Percentiles rank a stretch among this genome's conserved stretches.
Conservation (phyloP, 441 rosid genomes). For the Sinapis alba region DNA sequence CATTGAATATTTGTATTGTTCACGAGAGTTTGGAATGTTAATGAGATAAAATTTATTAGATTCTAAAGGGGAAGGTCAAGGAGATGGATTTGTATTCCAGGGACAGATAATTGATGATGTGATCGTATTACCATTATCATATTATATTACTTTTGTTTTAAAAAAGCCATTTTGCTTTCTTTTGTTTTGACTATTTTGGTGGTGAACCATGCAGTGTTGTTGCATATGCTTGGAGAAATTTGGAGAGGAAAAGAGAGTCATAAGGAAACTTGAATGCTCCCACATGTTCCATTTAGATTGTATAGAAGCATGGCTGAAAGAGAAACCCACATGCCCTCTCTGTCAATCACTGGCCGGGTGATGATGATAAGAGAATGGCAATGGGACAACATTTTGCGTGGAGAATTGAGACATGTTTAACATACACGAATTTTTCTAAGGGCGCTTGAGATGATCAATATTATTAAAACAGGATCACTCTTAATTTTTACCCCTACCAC, state of each 20-base stretch:
- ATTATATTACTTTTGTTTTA: neutral
- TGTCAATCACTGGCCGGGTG: constrained; percentile 40
- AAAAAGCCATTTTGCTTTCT: neutral
- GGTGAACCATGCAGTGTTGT: constrained; percentile 37
- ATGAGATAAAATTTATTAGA: neutral
- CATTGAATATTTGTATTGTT: neutral
- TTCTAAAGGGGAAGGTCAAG: constrained; percentile 26
- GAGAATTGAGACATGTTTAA: neutral
- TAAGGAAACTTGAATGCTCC: constrained; percentile 48
- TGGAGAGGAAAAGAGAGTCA: constrained; percentile 36
- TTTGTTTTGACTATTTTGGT: neutral
- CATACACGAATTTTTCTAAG: neutral
- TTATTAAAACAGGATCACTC: no score
- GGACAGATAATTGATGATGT: neutral
- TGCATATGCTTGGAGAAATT: constrained; percentile 54
- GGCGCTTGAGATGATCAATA: no score
- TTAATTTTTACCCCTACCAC: no score
- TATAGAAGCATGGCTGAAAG: constrained; percentile 53
- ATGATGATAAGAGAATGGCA: neutral
- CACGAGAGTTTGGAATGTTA: neutral
- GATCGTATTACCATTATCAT: neutral
- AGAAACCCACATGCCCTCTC: constrained; percentile 50
- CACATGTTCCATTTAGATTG: constrained; percentile 50
- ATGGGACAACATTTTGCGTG: neutral
- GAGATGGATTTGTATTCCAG: neutral